Conservation (phyloP, 805 yeast species). For the Torulaspora gathmanii region DNA sequence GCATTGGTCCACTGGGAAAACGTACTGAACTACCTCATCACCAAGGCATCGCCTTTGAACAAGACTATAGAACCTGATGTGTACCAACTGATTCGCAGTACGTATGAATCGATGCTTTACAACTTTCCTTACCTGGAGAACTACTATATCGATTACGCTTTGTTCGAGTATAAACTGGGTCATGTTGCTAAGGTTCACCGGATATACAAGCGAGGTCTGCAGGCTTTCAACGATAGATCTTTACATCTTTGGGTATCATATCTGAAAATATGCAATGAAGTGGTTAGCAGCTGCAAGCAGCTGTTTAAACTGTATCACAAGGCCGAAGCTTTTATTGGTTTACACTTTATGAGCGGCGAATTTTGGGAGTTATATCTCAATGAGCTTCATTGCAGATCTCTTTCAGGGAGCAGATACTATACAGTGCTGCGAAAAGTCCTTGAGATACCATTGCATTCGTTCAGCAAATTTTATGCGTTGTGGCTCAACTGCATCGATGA, state of each 20-base stretch:
- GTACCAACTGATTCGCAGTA: conserved; percentile 19
- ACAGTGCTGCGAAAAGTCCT: conserved; percentile 29
- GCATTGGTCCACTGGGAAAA: conserved; percentile 32
- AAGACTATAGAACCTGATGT: conserved; percentile 23
- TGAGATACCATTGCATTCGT: conserved; percentile 33
- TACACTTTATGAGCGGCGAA: conserved; percentile 35
- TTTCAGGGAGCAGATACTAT: conserved; percentile 22
- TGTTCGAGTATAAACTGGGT: conserved; percentile 34
- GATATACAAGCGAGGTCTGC: conserved; percentile 25
- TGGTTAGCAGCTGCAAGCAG: conserved; percentile 20
- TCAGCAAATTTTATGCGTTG: conserved; percentile 30
- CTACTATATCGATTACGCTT: conserved; percentile 35
- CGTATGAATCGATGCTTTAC: conserved; percentile 30
- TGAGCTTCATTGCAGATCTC: conserved; percentile 25
- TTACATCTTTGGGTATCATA: conserved; percentile 33
- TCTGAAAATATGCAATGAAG: conserved; percentile 30
- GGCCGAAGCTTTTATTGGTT: conserved; percentile 33
- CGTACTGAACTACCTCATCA: conserved; percentile 25
- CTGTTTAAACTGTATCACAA: conserved; percentile 29
- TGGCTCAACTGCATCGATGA: conserved; percentile 33
- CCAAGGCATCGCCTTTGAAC: conserved; percentile 26
- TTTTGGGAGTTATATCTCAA: conserved; percentile 36
- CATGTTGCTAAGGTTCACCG: conserved; percentile 25
- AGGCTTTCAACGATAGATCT: conserved; percentile 29
- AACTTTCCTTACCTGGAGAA: conserved; percentile 35